Percentiles rank a stretch among this genome's conserved stretches.
Evolutionary conservation across 345 rosid species (phyloP).

Genomic region (Abelmoschus esculentus): DNA sequence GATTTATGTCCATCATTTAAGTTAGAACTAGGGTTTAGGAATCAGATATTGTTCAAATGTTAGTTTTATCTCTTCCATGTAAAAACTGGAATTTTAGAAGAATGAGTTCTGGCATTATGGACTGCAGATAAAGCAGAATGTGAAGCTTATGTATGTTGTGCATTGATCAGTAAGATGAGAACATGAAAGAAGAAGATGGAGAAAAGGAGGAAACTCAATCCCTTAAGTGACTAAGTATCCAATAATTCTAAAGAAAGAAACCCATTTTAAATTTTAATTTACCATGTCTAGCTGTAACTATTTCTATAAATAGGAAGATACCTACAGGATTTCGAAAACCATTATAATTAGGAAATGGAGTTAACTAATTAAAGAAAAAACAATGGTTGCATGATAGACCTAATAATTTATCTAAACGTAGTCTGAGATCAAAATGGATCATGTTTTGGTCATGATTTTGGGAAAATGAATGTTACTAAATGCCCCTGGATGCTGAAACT

Average conservation of each 20-base stretch:
- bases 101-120: background rate
- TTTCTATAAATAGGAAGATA: background rate
- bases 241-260: background rate
- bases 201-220: background rate
- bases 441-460: background rate
- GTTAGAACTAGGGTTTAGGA: background rate
- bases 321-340: background rate
- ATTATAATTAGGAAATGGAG: background rate
- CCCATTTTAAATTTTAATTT: background rate
- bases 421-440: background rate
- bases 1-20: background rate
- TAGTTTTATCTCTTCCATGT: background rate
- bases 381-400: background rate
- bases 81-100: background rate
- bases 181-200: background rate
- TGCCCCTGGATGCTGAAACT: background rate
- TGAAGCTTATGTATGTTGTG: background rate
- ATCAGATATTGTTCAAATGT: background rate
- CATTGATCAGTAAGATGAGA: background rate
- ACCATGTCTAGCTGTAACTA: background rate
- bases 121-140: background rate
- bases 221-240: background rate
- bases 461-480: background rate
- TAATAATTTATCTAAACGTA: background rate
- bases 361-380: background rate